Evolutionary conservation across 2,329 filamentous ascomycete genomes (phyloP), one percentile per base, ranked within the genome.

Genomic region (Cladosporium sp.): DNA sequence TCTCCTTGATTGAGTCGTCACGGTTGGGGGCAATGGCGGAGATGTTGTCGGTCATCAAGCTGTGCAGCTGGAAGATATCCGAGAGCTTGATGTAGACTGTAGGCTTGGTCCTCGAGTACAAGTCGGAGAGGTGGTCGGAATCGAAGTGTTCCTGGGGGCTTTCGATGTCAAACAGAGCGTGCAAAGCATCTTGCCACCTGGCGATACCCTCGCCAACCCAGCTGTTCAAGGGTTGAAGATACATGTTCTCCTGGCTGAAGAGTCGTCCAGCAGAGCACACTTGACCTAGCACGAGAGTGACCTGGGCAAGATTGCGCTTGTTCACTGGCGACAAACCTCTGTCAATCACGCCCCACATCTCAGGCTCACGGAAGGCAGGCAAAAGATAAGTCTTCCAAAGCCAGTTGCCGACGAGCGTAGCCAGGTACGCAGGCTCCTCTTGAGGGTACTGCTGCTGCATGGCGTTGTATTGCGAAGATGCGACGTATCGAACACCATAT

Each of bases 71-170:
- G 68, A 99, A 97, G 51, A 99, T 91, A 67, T 99, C 93, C 13
- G 88, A 82, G 82, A 99, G 92, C 73, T 99, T 99, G 75, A 99
- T 96, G 74, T 97, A 99, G n/a, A 99, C 78, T 0, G 92, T 97
- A 6, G 93, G 93, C 70, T 96, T 96, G 57, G 90, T 93, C 68
- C 95, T 91, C 51, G 92, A 88, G 66, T 97, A 97, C 6, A 99
- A 79, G 64, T 99, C 93, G 66, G 96, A 97, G 80, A 93, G 99
- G 68, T 97, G 93, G 66, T 99, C 93, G 66, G 99, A 96, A 68
- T 97, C 91, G 65, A 97, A 99, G 19, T 93, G 93, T 47, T 83
- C 80, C 69, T 99, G 93, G 0, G 89, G 88, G 61, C 93, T 86
- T 12, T 87, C 84, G 11, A 97, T 88, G 11, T 86, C 82, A 58